phyloP scores from a whole-genome alignment of 352 stramenopile species.

The Globisporangium abappressorium region DNA sequence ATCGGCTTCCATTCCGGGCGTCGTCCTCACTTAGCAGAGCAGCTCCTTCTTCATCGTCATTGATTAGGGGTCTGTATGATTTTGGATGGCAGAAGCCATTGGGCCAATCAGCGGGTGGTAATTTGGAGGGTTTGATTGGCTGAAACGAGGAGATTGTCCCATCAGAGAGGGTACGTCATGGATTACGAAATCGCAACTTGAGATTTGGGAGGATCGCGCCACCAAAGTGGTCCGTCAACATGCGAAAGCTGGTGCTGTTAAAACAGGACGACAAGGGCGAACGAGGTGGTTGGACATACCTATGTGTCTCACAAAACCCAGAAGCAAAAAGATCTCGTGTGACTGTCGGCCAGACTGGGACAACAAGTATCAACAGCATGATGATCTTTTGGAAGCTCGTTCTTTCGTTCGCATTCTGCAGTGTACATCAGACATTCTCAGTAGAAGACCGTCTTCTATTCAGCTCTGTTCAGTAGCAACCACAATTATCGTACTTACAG shows the following conservation, averaged over 20 bases:
- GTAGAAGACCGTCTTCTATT: not conserved
- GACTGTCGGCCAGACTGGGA: not conserved
- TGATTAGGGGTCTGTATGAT: not conserved
- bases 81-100: not conserved
- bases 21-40: not conserved
- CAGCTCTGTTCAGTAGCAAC: not conserved
- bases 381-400: not conserved
- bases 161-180: not conserved
- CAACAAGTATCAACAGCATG: not conserved
- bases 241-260: not conserved
- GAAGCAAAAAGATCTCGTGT: not conserved
- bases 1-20: not conserved
- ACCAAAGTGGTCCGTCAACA: constrained; percentile 7
- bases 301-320: not conserved
- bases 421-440: not conserved
- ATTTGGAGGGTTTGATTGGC: not conserved
- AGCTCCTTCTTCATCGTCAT: not conserved
- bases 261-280: not conserved
- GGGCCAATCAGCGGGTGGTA: not conserved
- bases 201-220: not conserved
- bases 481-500: not conserved
- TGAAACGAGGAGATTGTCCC: not conserved
- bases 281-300: not conserved
- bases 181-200: not conserved
- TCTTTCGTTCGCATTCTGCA: not conserved